Percentiles rank a stretch among this genome's conserved stretches.
Conservation (phyloP, 768 basidiomycete genomes). For the Lactarius evosmus region DNA sequence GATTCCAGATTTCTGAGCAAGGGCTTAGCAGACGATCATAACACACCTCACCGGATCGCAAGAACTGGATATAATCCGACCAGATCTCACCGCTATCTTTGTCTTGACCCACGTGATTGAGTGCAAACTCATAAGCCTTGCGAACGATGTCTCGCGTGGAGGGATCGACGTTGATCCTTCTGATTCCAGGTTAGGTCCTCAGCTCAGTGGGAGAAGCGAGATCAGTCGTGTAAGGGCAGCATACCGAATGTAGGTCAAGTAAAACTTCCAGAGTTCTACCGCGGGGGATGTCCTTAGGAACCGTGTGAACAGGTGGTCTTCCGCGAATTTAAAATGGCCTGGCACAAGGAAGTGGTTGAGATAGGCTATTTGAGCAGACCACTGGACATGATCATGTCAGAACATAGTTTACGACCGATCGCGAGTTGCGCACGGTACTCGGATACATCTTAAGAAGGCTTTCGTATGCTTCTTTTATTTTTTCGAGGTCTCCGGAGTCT, state of each 20-base stretch:
- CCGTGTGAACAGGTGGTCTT: conserved; percentile 76
- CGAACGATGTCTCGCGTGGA: conserved; percentile 72
- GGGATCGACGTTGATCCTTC: conserved; percentile 66
- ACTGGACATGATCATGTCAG: conserved; percentile 43
- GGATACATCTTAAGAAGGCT: conserved; percentile 82
- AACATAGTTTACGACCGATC: conserved; percentile 31
- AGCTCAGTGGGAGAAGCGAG: conserved; percentile 2
- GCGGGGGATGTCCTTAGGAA: conserved; percentile 83
- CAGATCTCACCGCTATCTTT: conserved; percentile 91
- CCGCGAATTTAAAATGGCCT: conserved; percentile 68
- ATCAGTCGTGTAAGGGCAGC: conserved; percentile 22
- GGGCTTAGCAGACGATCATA: conserved; percentile 19
- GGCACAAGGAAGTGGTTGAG: conserved; percentile 71
- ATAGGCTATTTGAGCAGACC: conserved; percentile 81
- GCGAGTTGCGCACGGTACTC: conserved; percentile 72
- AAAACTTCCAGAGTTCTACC: conserved; percentile 90
- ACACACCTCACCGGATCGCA: conserved; percentile 74
- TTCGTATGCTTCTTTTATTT: conserved; percentile 79
- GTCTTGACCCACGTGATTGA: conserved; percentile 87
- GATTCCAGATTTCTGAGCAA: conserved; percentile 9
- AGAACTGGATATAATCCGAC: conserved; percentile 90
- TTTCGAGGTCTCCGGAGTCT: conserved; percentile 69
- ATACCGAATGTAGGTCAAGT: conserved; percentile 84
- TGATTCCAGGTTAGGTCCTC: conserved; percentile 33
- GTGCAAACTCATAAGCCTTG: conserved; percentile 90